phyloP scores from a whole-genome alignment of 306 rosid species.

The Cucurbita argyrosperma region DNA sequence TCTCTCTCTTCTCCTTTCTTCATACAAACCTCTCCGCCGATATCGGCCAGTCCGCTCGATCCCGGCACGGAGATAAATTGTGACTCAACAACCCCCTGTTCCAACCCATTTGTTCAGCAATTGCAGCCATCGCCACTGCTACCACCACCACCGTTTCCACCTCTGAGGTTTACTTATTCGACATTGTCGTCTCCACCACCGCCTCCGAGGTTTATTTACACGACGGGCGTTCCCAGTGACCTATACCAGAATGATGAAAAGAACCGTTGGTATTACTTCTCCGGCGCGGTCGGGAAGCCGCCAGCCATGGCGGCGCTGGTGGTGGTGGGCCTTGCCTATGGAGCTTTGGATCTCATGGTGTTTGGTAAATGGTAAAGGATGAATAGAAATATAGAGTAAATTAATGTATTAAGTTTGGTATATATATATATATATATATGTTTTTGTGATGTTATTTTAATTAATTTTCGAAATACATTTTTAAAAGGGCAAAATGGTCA shows the following conservation, averaged over 20 bases:
- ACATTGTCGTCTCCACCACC: conserved; percentile 25
- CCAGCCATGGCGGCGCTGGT: conserved; percentile 9
- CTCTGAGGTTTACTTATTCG: conserved; percentile 34
- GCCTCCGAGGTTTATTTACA: conserved; percentile 57
- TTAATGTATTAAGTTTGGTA: background rate
- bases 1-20: conserved; percentile 8
- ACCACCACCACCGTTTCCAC: conserved; percentile 29
- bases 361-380: conserved; percentile 3
- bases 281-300: conserved; percentile 11
- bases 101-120: conserved; percentile 31
- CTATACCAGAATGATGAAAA: conserved; percentile 18
- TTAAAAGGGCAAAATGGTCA: background rate
- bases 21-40: conserved; percentile 10
- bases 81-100: conserved; percentile 76
- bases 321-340: conserved; percentile 19
- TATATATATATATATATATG: background rate
- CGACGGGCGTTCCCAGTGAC: conserved; percentile 29
- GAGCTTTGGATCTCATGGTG: conserved; percentile 4
- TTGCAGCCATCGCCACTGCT: conserved; percentile 16
- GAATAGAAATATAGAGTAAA: background rate
- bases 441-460: background rate
- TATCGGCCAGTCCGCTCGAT: conserved; percentile 1
- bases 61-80: conserved; percentile 42
- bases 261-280: conserved; percentile 14
- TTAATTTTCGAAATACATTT: background rate